A percentile compares a stretch with the other conserved stretches of the same genome.
Evolutionary conservation across 2,329 filamentous ascomycete species (phyloP).

Genomic region (Lecanicillium sp.): DNA sequence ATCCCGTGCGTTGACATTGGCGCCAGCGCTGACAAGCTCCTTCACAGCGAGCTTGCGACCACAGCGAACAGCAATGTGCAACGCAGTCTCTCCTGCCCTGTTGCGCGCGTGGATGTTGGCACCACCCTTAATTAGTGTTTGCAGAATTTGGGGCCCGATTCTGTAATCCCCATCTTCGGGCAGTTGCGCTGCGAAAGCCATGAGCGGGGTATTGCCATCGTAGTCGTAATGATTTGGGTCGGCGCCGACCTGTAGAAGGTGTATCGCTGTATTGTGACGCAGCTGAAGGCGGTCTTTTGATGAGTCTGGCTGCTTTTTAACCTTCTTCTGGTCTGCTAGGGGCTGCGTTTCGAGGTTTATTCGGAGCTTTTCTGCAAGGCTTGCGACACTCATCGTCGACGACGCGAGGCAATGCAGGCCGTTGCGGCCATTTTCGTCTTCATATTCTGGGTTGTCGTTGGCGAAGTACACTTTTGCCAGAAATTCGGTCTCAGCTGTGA

Average conservation of each 20-base stretch:
- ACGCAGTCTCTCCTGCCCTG: slow-evolving; percentile 44
- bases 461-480: neutral
- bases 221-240: slow-evolving; percentile 46
- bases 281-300: slow-evolving; percentile 20
- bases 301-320: slow-evolving; percentile 21
- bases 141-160: slow-evolving; percentile 36
- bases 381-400: slow-evolving; percentile 35
- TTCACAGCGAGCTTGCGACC: slow-evolving; percentile 45
- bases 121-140: slow-evolving; percentile 31
- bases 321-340: slow-evolving; percentile 7
- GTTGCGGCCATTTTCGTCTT: slow-evolving; percentile 41
- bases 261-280: slow-evolving; percentile 17
- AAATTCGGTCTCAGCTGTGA: slow-evolving; percentile 12
- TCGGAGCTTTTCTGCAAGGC: slow-evolving; percentile 25
- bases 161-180: slow-evolving; percentile 44
- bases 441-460: slow-evolving; percentile 17
- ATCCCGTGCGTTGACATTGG: slow-evolving; percentile 40
- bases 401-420: slow-evolving; percentile 51
- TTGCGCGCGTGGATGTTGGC: slow-evolving; percentile 44
- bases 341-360: slow-evolving; percentile 15
- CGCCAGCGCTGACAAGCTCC: slow-evolving; percentile 36
- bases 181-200: slow-evolving; percentile 44
- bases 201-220: slow-evolving; percentile 45
- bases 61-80: slow-evolving; percentile 45
- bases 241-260: slow-evolving; percentile 29